Conservation (phyloP, 805 yeast species). For the Komagataella mondaviorum region DNA sequence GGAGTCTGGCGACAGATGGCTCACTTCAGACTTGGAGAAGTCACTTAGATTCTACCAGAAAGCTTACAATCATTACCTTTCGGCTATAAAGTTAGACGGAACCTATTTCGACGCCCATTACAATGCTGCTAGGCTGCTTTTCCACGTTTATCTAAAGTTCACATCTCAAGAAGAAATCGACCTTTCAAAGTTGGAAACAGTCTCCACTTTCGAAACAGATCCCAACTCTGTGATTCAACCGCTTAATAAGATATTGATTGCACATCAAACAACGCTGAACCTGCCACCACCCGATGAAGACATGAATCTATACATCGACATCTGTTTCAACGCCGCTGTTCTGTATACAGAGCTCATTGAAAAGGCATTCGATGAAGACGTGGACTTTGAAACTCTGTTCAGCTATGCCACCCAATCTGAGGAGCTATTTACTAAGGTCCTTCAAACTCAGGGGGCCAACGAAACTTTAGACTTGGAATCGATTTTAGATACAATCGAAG, state of each 20-base stretch:
- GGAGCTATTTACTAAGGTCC: conserved; percentile 13
- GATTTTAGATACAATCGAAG: conserved; percentile 13
- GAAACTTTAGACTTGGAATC: conserved; percentile 10
- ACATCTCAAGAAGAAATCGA: conserved; percentile 31
- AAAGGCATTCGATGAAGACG: conserved; percentile 12
- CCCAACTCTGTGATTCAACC: conserved; percentile 21
- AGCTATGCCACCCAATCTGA: conserved; percentile 9
- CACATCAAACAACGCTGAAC: conserved; percentile 25
- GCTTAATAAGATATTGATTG: conserved; percentile 18
- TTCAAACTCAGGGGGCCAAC: conserved; percentile 13
- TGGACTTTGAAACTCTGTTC: conserved; percentile 5
- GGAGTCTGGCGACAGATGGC: conserved; percentile 70
- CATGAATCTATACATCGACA: conserved; percentile 18
- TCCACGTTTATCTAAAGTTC: conserved; percentile 41
- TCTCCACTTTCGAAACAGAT: conserved; percentile 18
- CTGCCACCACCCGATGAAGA: conserved; percentile 6
- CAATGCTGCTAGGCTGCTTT: conserved; percentile 44
- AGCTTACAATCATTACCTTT: conserved; percentile 31
- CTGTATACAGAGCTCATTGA: conserved; percentile 35
- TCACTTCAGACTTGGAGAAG: conserved; percentile 50
- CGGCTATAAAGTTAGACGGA: conserved; percentile 17
- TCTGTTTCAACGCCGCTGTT: conserved; percentile 30
- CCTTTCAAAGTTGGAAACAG: conserved; percentile 16
- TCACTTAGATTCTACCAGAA: conserved; percentile 51
- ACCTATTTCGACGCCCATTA: conserved; percentile 34